These are phyloP conservation scores for Starmerella khaoyaiensis DNA, from an alignment of 805 yeast genomes.

Conservation along the genomic window DNA sequence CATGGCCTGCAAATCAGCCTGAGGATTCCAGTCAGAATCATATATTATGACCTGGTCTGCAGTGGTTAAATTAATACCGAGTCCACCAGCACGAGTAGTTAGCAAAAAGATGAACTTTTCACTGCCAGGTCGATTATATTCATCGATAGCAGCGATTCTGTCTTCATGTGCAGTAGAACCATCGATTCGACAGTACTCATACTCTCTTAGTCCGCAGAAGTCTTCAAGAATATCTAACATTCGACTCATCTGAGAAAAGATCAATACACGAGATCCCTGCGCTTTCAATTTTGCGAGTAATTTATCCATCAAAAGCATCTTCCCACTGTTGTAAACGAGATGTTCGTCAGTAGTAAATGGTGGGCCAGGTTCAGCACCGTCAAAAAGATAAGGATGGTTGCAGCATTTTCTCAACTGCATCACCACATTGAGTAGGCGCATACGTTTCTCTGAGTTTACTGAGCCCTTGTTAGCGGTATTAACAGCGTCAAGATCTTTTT, in stretches of 20 bases:
- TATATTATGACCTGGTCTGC: slow-evolving; percentile 83
- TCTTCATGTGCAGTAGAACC: slow-evolving; percentile 92
- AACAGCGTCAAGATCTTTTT: slow-evolving; percentile 90
- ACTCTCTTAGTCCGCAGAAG: slow-evolving; percentile 73
- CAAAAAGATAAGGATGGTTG: slow-evolving; percentile 91
- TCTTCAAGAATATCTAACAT: slow-evolving; percentile 82
- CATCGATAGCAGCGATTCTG: slow-evolving; percentile 83
- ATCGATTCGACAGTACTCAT: slow-evolving; percentile 81
- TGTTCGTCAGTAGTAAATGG: slow-evolving; percentile 95
- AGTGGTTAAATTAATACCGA: slow-evolving; percentile 81
- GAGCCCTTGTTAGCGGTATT: slow-evolving; percentile 71
- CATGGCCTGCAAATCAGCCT: slow-evolving; percentile 96
- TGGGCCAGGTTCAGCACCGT: slow-evolving; percentile 99
- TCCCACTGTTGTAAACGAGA: slow-evolving; percentile 72
- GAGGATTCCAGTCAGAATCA: slow-evolving; percentile 98
- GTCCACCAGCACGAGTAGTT: slow-evolving; percentile 94
- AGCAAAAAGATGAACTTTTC: slow-evolving; percentile 70
- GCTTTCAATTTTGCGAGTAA: slow-evolving; percentile 55
- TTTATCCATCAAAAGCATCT: slow-evolving; percentile 81
- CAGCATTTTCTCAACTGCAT: slow-evolving; percentile 96
- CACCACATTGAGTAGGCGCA: slow-evolving; percentile 78
- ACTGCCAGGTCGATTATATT: slow-evolving; percentile 68
- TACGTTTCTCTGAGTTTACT: slow-evolving; percentile 44
- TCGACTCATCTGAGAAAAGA: slow-evolving; percentile 89
- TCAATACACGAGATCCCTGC: slow-evolving; percentile 80